Evolutionary conservation across 805 yeast species (phyloP).

Genomic region (Candida wancherniae): DNA sequence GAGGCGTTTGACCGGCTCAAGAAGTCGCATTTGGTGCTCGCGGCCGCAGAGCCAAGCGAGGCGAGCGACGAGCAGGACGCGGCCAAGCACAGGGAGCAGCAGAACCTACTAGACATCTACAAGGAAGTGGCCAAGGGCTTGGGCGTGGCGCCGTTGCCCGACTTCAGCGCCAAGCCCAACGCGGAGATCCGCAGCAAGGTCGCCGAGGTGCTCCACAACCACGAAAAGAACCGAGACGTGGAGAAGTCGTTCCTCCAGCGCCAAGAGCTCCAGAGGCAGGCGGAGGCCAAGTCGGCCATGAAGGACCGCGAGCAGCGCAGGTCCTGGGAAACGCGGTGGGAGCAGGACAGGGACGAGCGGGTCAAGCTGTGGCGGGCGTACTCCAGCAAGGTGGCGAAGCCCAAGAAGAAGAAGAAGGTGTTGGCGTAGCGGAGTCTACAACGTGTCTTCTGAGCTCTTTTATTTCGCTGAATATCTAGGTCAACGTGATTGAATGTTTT

Average conservation of each 20-base stretch:
- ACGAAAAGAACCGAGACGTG: constrained; percentile 23
- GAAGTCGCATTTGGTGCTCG: constrained; percentile 42
- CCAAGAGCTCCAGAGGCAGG: constrained; percentile 22
- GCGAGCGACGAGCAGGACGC: constrained; percentile 2
- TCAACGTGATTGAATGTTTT: constrained; percentile 14
- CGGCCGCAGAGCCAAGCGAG: constrained; percentile 8
- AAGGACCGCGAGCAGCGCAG: constrained; percentile 26
- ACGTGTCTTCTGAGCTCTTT: background rate
- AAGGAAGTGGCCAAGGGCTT: constrained; percentile 16
- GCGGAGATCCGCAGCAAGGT: constrained; percentile 33
- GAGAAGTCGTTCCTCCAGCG: constrained; percentile 25
- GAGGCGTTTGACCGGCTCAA: constrained; percentile 58
- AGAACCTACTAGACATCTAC: constrained; percentile 27
- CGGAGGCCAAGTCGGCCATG: constrained; percentile 30
- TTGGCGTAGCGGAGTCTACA: no score
- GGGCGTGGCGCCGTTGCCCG: constrained; percentile 1
- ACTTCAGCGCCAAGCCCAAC: constrained; percentile 24
- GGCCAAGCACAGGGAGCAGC: constrained; percentile 15
- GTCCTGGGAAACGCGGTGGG: constrained; percentile 50
- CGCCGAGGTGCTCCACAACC: constrained; percentile 41
- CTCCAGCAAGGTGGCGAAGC: constrained; percentile 39
- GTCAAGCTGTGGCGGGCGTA: constrained; percentile 59
- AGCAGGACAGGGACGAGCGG: constrained; percentile 51
- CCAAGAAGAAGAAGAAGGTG: constrained; percentile 41
- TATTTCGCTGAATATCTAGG: background rate